These are phyloP conservation scores for Solanum sejunctum DNA, from an alignment of 257 asterid genomes.

Conservation along the genomic window DNA sequence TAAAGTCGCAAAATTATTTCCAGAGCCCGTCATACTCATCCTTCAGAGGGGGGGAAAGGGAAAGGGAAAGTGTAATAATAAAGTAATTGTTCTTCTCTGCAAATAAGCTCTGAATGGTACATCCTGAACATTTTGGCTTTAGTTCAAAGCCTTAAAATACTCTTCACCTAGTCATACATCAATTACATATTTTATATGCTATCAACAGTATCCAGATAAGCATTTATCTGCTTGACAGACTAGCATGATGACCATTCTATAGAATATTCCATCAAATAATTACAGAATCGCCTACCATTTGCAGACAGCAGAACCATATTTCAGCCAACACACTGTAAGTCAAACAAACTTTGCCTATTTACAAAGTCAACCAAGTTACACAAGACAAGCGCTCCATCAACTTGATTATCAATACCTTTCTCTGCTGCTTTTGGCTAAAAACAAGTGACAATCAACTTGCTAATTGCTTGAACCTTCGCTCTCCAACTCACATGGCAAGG, in stretches of 20 bases:
- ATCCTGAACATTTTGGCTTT: neutral
- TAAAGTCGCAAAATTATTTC: neutral
- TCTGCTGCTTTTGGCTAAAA: neutral
- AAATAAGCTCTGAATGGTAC: neutral
- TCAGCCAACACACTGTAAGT: neutral
- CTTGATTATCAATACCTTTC: slow-evolving; percentile 8
- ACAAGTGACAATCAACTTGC: slow-evolving; percentile 10
- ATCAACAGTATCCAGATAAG: neutral
- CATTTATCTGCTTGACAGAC: neutral
- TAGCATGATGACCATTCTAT: neutral
- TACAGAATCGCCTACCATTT: neutral
- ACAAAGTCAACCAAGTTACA: neutral
- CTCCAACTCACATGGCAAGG: slow-evolving; percentile 27
- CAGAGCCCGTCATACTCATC: neutral
- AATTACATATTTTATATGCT: neutral
- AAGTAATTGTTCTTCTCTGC: neutral
- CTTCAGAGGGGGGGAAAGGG: neutral
- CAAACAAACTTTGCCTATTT: neutral
- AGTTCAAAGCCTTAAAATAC: neutral
- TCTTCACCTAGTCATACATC: neutral
- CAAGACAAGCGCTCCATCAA: neutral
- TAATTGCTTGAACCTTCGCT: slow-evolving; percentile 13
- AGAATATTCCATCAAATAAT: neutral
- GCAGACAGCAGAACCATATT: neutral
- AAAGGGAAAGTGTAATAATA: neutral